phyloP scores from a whole-genome alignment of 2,329 filamentous ascomycete genomes.

The Aaosphaeria pasadenensis region DNA sequence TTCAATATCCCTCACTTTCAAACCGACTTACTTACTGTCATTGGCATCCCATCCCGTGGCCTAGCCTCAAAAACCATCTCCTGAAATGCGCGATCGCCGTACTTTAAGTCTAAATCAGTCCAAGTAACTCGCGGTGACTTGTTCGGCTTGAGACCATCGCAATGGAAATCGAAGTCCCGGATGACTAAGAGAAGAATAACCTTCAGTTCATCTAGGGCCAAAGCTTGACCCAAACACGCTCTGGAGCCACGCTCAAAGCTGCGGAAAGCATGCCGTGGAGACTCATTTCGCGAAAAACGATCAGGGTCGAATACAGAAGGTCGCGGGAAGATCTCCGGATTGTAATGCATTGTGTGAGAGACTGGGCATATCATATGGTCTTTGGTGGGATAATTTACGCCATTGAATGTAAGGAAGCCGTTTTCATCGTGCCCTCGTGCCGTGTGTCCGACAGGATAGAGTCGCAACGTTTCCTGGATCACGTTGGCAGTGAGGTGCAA shows the following conservation, averaged over 20 bases:
- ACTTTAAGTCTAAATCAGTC: constrained; percentile 23
- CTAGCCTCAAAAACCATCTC: constrained; percentile 29
- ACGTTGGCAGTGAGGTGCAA: constrained; percentile 53
- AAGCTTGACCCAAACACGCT: constrained; percentile 57
- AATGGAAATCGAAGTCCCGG: constrained; percentile 49
- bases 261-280: constrained; percentile 49
- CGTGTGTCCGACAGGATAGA: constrained; percentile 50
- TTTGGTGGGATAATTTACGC: constrained; percentile 43
- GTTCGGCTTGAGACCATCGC: constrained; percentile 22
- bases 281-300: constrained; percentile 38
- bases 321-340: constrained; percentile 22
- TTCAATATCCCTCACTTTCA: too few species aligned
- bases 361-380: constrained; percentile 44
- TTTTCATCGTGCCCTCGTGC: constrained; percentile 40
- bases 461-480: constrained; percentile 52
- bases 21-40: constrained; percentile 20
- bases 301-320: constrained; percentile 29
- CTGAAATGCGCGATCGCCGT: constrained; percentile 30
- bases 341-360: constrained; percentile 35
- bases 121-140: constrained; percentile 20
- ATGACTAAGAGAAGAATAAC: constrained; percentile 50
- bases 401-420: constrained; percentile 38
- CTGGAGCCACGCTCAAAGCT: constrained; percentile 55
- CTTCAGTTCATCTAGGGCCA: constrained; percentile 53
- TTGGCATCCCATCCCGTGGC: constrained; percentile 29